Conservation (phyloP, 495 filamentous ascomycete species). For the Hypoxylon lienhwacheense region DNA sequence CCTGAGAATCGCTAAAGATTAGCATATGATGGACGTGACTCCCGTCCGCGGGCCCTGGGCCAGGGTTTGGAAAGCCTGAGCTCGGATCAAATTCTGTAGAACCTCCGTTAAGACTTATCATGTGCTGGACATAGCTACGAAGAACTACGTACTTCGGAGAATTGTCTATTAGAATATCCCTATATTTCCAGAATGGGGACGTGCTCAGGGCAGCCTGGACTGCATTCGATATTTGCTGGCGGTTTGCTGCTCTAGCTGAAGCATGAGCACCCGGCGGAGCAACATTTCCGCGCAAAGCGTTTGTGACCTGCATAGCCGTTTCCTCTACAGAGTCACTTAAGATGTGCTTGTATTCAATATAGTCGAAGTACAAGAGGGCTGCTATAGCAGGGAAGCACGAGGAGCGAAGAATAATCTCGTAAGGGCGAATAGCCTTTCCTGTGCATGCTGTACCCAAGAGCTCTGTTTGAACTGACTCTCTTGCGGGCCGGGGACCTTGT, state of each 20-base stretch:
- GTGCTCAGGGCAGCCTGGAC: neutral
- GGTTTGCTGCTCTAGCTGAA: neutral
- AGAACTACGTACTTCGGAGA: neutral
- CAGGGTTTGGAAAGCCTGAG: neutral
- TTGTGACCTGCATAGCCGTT: neutral
- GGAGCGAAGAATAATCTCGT: constrained; percentile 2
- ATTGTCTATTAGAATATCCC: neutral
- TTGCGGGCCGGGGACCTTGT: neutral
- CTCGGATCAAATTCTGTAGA: neutral
- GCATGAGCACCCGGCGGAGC: neutral
- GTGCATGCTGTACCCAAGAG: neutral
- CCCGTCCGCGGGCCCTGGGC: neutral
- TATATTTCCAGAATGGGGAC: neutral
- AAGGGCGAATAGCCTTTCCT: neutral
- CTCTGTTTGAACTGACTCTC: neutral
- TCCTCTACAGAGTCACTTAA: neutral
- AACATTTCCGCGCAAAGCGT: too few relatives aligned
- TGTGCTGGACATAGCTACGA: neutral
- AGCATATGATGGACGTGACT: constrained; percentile 1
- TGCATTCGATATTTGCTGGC: neutral
- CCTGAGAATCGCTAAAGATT: neutral
- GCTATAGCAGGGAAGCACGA: constrained; percentile 6
- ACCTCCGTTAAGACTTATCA: neutral
- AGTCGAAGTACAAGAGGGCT: neutral
- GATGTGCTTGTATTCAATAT: neutral